Evolutionary conservation across 169 alveolate species (phyloP), one percentile per base, ranked within the genome.

Genomic region (Babesia bovis): DNA sequence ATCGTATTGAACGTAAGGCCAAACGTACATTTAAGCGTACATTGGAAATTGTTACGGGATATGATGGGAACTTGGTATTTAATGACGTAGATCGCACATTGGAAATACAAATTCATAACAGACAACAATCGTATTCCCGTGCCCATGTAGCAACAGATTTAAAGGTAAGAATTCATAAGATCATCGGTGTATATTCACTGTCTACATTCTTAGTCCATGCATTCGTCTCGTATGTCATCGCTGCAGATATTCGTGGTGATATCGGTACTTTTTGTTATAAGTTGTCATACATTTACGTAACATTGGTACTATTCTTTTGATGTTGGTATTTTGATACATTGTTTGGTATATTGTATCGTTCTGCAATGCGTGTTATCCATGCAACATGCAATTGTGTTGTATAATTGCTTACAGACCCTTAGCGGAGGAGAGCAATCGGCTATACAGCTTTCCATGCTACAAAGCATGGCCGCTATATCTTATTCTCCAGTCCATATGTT

Each of bases 351-450:
- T n/a, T n/a, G n/a, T n/a, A n/a, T n/a, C n/a, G n/a, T n/a, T n/a
- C n/a, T n/a, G n/a, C n/a, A n/a, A n/a, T n/a, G n/a, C n/a, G n/a
- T n/a, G n/a, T n/a, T n/a, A n/a, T n/a, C n/a, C n/a, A n/a, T n/a
- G n/a, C n/a, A n/a, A n/a, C n/a, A n/a, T n/a, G n/a, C n/a, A n/a
- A n/a, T n/a, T n/a, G n/a, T n/a, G n/a, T n/a, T n/a, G n/a, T n/a
- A n/a, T n/a, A n/a, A n/a, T n/a, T n/a, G n/a, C n/a, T n/a, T 40
- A 35, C 72, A 79, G 87, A 79, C 87, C 5, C 76, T 79, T 21
- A 69, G 83, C 56, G 87, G 87, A 0, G 87, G 87, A n/a, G 87
- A 79, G 44, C 82, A 69, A 53, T 79, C 87, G 5, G 50, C 83
- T 26, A 79, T 79, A 55, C 87, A 79, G 60, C 71, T 79, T 15